Conservation (phyloP, 805 yeast genomes). For the Yarrowia bubula region DNA sequence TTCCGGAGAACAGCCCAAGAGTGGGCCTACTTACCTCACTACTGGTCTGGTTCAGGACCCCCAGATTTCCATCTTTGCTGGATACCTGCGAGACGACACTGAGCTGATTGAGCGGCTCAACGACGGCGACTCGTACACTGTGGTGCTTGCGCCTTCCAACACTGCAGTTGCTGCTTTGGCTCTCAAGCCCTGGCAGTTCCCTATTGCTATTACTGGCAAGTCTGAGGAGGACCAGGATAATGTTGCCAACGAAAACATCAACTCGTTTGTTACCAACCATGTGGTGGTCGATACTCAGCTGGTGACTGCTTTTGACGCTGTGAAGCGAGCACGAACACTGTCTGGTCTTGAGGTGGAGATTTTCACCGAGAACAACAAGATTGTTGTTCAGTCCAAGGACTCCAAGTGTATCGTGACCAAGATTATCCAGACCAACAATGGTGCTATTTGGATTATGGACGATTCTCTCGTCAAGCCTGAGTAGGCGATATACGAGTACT, state of each 20-base stretch:
- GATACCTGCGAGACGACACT: slow-evolving; percentile 65
- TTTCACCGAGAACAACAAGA: slow-evolving; percentile 7
- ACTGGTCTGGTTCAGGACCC: slow-evolving; percentile 43
- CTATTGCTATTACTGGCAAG: slow-evolving; percentile 46
- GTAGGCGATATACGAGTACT: background rate
- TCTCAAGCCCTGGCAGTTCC: slow-evolving; percentile 82
- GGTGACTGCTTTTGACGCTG: background rate
- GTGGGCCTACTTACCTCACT: slow-evolving; percentile 38
- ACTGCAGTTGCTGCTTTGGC: slow-evolving; percentile 52
- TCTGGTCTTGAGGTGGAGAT: slow-evolving; percentile 27
- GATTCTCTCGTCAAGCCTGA: slow-evolving; percentile 29
- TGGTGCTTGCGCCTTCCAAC: slow-evolving; percentile 73
- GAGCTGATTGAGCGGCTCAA: slow-evolving; percentile 51
- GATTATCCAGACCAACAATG: slow-evolving; percentile 31
- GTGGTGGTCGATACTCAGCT: slow-evolving; percentile 38
- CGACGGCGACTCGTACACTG: slow-evolving; percentile 42
- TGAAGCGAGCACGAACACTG: slow-evolving; percentile 35
- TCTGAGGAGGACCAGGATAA: slow-evolving; percentile 49
- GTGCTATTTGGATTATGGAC: slow-evolving; percentile 37
- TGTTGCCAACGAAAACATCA: slow-evolving; percentile 51
- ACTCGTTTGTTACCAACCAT: slow-evolving; percentile 62
- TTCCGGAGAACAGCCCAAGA: slow-evolving; percentile 37
- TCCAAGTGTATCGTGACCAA: slow-evolving; percentile 16
- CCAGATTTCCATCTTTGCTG: slow-evolving; percentile 60
- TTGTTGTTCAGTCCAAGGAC: slow-evolving; percentile 29